Evolutionary conservation across 345 rosid genomes (phyloP).

Genomic region (Microcos paniculata): DNA sequence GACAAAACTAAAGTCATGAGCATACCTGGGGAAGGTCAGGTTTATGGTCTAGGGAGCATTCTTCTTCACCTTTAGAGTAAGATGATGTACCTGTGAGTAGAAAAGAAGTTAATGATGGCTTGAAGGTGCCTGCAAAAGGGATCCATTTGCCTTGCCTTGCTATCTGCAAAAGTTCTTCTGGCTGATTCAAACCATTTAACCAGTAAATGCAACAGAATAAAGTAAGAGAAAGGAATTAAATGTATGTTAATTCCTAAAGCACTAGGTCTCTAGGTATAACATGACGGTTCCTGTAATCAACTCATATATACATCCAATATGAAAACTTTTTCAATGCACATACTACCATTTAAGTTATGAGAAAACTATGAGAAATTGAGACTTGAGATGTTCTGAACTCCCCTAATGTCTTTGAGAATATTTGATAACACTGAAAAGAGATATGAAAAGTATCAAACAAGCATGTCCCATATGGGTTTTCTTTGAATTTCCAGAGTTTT

Average conservation of each 20-base stretch:
- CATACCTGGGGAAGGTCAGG: not conserved
- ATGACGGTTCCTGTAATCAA: not conserved
- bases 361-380: not conserved
- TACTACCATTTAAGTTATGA: not conserved
- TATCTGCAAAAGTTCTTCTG: not conserved
- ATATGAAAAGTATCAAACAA: no score
- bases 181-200: not conserved
- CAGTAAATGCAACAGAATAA: not conserved
- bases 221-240: not conserved
- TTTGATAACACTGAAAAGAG: not conserved
- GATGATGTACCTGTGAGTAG: not conserved
- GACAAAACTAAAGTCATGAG: not conserved
- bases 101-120: not conserved
- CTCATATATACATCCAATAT: not conserved
- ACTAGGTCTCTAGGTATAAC: not conserved
- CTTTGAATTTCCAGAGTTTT: not conserved
- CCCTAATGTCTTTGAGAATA: not conserved
- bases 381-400: not conserved
- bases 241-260: not conserved
- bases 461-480: not conserved
- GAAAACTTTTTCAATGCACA: not conserved
- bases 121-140: not conserved
- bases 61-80: not conserved
- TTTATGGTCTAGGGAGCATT: not conserved
- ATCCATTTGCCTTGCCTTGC: not conserved